Percentiles rank a stretch among this genome's conserved stretches.
Conservation (phyloP, 1,284 basidiomycete species). For the Trametes pubescens region DNA sequence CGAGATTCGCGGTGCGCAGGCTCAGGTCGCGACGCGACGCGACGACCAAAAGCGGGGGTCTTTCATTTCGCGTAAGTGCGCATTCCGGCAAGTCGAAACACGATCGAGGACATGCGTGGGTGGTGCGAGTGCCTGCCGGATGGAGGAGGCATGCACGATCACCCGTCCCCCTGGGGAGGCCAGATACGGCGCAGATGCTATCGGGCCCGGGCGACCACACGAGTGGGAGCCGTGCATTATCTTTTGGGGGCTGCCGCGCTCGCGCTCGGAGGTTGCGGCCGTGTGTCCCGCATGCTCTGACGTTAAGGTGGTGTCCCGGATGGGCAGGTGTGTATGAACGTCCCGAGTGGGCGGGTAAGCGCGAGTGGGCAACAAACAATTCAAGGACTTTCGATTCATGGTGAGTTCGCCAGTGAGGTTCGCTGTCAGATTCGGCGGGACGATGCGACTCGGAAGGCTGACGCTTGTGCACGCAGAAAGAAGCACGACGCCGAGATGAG, state of each 20-base stretch:
- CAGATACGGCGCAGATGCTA: neutral
- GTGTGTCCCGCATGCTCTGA: neutral
- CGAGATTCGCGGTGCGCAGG: neutral
- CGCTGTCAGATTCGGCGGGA: no score
- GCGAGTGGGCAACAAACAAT: no score
- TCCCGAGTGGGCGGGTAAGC: no score
- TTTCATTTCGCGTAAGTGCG: conserved; percentile 12
- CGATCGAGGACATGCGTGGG: conserved; percentile 4
- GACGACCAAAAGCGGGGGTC: neutral
- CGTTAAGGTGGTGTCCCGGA: no score
- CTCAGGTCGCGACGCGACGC: neutral
- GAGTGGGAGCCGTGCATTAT: neutral
- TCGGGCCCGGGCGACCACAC: neutral
- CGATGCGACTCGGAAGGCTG: no score
- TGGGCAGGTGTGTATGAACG: no score
- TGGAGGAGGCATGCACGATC: conserved; percentile 4
- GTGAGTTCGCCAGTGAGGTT: no score
- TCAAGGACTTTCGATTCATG: no score
- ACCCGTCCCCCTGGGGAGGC: neutral
- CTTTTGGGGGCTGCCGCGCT: neutral
- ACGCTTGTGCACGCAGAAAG: no score
- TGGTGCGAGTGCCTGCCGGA: conserved; percentile 13
- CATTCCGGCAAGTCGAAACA: neutral
- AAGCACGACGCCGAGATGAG: no score
- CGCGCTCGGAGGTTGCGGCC: neutral